Base-by-base conservation (phyloP, 1,284 basidiomycete genomes). In the Stygiomarasmius scandens region DNA sequence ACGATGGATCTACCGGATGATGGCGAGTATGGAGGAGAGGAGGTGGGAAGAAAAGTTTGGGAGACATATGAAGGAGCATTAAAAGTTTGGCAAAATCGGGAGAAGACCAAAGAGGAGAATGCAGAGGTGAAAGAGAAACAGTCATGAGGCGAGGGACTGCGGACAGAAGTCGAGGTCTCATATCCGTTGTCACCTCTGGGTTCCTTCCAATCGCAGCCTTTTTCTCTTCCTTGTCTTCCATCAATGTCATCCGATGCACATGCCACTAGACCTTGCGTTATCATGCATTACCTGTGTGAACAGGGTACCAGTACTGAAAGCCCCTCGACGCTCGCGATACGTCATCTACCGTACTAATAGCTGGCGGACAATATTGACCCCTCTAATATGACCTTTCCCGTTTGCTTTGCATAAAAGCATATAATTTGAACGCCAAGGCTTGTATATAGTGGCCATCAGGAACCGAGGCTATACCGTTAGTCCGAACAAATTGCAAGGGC, bases 21-120 rank as follows among this genome's bases (percentile, higher is more conserved):
- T 62, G 80, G 81, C 2, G 87, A 90, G 61, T 74, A 86, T 29
- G 89, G 89, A 23, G 86, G 87, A 0, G 86, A 89, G 67, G 70
- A 75, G 11, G 77, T 83, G 20, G 90, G 90, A 3, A 73, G 86
- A 61, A 68, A 80, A 11, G 82, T 91, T 1, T 92, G 90, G 90
- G 90, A 92, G 73, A 78, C 78, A 53, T 87, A 86, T 63, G 89
- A 90, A 68, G 74, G 64, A 25, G 81, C 78, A 36, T 66, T 89
- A 64, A 88, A 85, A 69, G 71, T 68, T 41, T 89, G 87, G 87
- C 38, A 41, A 41, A 19, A 16, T 16, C 4, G 5, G 38, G 85
- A 88, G 64, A 74, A 70, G 59, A 72, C 62, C 19, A 48, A 43
- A 9, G 48, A 61, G 38, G 53, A 59, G 10, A 49, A 63, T 41